phyloP scores from a whole-genome alignment of 2,329 filamentous ascomycete species.

The Phialophora macrospora region DNA sequence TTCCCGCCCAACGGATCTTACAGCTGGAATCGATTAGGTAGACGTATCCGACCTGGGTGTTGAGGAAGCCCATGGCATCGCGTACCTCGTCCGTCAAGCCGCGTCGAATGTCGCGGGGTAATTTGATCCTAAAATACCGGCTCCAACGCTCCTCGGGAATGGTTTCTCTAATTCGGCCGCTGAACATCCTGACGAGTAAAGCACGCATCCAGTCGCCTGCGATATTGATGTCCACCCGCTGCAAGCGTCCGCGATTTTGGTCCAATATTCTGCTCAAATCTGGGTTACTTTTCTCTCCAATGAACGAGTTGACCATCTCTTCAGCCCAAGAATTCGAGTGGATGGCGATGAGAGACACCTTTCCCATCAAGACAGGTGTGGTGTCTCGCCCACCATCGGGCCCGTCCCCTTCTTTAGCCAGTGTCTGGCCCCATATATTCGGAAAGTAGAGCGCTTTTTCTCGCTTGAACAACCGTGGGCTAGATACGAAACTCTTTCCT shows the following conservation, averaged over 20 bases:
- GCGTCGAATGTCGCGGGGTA: constrained; percentile 43
- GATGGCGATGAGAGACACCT: constrained; percentile 76
- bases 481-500: constrained; percentile 90
- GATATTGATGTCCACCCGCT: constrained; percentile 84
- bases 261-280: constrained; percentile 68
- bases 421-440: constrained; percentile 81
- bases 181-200: constrained; percentile 61
- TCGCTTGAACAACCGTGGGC: constrained; percentile 79
- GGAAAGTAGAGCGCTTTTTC: constrained; percentile 90
- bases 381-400: constrained; percentile 68
- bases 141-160: constrained; percentile 58
- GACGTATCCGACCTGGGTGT: constrained; percentile 90
- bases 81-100: constrained; percentile 62
- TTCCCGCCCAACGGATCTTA: constrained; percentile 92
- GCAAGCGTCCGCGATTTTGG: constrained; percentile 60
- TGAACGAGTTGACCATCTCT: constrained; percentile 75
- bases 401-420: constrained; percentile 50
- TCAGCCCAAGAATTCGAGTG: constrained; percentile 88
- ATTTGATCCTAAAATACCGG: constrained; percentile 63
- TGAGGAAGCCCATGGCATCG: constrained; percentile 71
- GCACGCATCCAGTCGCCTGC: constrained; percentile 76
- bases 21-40: constrained; percentile 88
- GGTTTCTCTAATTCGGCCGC: constrained; percentile 55
- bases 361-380: constrained; percentile 73
- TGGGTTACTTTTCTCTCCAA: constrained; percentile 68